Base-by-base conservation (phyloP, 768 basidiomycete species). In the Thelephora aurantiotincta region DNA sequence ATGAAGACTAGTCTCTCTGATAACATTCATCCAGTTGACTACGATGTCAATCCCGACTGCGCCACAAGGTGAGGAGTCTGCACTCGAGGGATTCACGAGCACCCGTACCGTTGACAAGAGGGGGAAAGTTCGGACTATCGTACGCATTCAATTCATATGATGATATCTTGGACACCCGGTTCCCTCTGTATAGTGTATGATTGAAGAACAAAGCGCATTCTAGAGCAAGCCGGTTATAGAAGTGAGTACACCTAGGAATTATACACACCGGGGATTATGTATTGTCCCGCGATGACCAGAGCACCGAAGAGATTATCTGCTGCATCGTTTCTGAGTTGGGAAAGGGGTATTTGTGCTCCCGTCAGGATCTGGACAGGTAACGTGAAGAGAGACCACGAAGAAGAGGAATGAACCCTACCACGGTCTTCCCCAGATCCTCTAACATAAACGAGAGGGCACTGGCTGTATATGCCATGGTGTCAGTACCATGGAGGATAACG, bases 251-350 rank as follows among this genome's bases (percentile, higher is more conserved):
- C 20, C 43, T 34, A 35, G 18, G 37, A 19, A 48, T 34, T 50
- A 2, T 33, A 3, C 52, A 23, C 65, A 84, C 88, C 91, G 59
- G 93, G 92, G 46, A 97, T 91, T 51, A 85, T 84, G 57, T 80
- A 93, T 56, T 88, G 82, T 1, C 93, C 92, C 13, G 92, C 91
- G 45, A 94, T 82, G 13, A 82, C 79, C 33, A 97, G 66, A 2
- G 89, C 85, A 6, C 89, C 91, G 60, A 96, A 78, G 9, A 96
- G 66, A 60, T 96, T 97, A 54, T 94, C 93, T 5, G 91, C 80
- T 6, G 91, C 90, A 60, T 97, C 92, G 55, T 93, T 96, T n/a
- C 90, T 75, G 42, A 93, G 68, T 58, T 91, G 84, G 1, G 86
- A 90, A 33, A 92, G 67, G 12, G 93, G 89, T 33, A 97, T 94